Evolutionary conservation across 352 stramenopile genomes (phyloP), one percentile per base, ranked within the genome.

Genomic region (Phytophthora chlamydospora): DNA sequence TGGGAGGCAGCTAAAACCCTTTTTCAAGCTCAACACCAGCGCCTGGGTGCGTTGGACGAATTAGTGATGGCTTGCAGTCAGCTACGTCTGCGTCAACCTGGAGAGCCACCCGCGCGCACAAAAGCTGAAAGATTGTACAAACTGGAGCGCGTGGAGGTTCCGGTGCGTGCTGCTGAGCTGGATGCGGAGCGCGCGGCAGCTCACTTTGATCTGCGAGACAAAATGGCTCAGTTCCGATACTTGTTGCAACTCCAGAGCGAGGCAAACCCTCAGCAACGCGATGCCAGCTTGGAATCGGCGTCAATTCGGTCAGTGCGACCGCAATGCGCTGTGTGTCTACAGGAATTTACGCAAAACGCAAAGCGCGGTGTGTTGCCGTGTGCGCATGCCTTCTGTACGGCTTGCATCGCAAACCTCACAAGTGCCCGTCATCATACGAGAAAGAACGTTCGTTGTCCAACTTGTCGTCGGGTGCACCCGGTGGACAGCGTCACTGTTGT

Each of bases 381-480:
- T 58, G 93, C 90, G 0, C 93, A 98, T 71, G 80, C 65, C 0
- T 96, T 97, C 31, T 93, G 84, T 57, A 62, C 60, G 10, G 49
- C 17, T 33, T 93, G 84, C 47, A 60, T 79, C 8, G 61, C 81
- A 24, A 66, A 44, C 12, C 44, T 93, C 16, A 58, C 73, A 13
- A 64, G 68, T 27, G 60, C 50, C 29, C 50, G n/a, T 2, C 46
- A 54, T 5, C 60, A 62, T 6, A 52, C 44, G 0, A 51, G 53
- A 2, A 79, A 57, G 12, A 69, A 49, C 36, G 53, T 90, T 19
- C 66, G 66, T 10, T 93, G 84, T 24, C 84, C 84, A 11, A 90
- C 80, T 0, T 93, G 84, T 27, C 80, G 82, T 11, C 67, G 68
- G 21, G 10, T 71, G n/a, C 78, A 48, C 6, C 35, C 39, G 5